Base-by-base conservation (phyloP, 169 alveolate genomes). In the Plasmodium inui region DNA sequence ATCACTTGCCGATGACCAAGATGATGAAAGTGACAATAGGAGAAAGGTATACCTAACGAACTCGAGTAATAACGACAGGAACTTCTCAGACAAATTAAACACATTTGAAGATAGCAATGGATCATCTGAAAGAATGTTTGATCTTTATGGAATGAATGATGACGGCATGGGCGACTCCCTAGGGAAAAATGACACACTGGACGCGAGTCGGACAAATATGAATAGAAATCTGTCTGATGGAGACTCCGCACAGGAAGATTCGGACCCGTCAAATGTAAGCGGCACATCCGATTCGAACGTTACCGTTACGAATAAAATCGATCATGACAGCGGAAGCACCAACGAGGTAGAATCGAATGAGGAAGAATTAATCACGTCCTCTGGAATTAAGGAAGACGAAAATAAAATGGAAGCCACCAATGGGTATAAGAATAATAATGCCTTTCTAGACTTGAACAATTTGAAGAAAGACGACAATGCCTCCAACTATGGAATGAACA, bases 181-280 rank as follows among this genome's bases (percentile, higher is more conserved):
- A 22, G 39, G 28, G 37, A 19, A 67, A 22, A 10, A 37, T 44
- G 19, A 22, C 37, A 19, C n/a, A 9, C 2, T 79, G 32, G 84
- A 79, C 0, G 50, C 7, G 57, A 79, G 2, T 19, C 10, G 28
- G 44, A 17, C 26, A 0, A 44, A 17, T 9, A 22, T 79, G 3
- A 79, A 44, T 32, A 79, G 84, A 0, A 79, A 79, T n/a, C 0
- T 79, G 2, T 79, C 84, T 7, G 84, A 79, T 41, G 84, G 46
- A 22, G 72, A 79, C 9, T 79, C 84, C n/a, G 10, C 32, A 19
- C 2, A 79, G 9, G 84, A 79, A 19, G 50, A 39, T 79, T 30
- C 14, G 6, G 73, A 79, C 1, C 22, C 12, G 17, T 17, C 19
- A 6, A 3, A 79, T 3, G 28, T 9, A 7, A 39, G 0, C 30